Evolutionary conservation across 495 filamentous ascomycete species (phyloP).

Genomic region (Pseudotulostoma volvatum): DNA sequence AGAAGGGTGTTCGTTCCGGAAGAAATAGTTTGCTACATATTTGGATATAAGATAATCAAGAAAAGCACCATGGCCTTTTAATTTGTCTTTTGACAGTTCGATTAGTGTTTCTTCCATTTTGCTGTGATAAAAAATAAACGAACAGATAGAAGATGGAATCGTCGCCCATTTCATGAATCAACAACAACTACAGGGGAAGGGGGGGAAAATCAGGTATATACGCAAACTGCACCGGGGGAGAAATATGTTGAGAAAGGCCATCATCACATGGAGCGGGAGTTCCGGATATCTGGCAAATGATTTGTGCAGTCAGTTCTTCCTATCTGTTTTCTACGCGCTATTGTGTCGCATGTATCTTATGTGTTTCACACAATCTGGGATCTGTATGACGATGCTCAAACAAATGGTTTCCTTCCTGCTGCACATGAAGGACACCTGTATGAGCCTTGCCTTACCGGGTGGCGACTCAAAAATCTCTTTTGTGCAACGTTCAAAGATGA

Average conservation of each 20-base stretch:
- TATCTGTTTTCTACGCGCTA: constrained; percentile 27
- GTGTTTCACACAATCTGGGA: too few relatives aligned
- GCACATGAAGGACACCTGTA: too few relatives aligned
- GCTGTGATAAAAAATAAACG: constrained; percentile 3
- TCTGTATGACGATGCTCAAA: too few relatives aligned
- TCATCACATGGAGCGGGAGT: constrained; percentile 36
- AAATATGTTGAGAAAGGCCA: constrained; percentile 17
- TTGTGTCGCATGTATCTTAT: too few relatives aligned
- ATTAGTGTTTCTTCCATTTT: constrained; percentile 6
- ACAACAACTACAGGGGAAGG: constrained; percentile 1
- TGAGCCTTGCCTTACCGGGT: too few relatives aligned
- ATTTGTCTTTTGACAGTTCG: neutral
- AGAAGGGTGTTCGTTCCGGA: constrained; percentile 97
- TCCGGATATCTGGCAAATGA: constrained; percentile 73
- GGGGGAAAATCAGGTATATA: too few relatives aligned
- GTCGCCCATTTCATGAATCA: neutral
- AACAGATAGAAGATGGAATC: constrained; percentile 60
- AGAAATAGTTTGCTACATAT: constrained; percentile 57
- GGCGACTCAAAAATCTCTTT: too few relatives aligned
- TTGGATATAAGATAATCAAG: constrained; percentile 12
- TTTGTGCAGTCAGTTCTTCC: constrained; percentile 34
- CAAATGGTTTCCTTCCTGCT: too few relatives aligned
- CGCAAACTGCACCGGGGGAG: too few relatives aligned
- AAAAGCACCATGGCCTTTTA: constrained; percentile 6
- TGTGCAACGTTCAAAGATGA: too few relatives aligned